phyloP scores from a whole-genome alignment of 2,329 filamentous ascomycete species.

The Aspergillus sp. region DNA sequence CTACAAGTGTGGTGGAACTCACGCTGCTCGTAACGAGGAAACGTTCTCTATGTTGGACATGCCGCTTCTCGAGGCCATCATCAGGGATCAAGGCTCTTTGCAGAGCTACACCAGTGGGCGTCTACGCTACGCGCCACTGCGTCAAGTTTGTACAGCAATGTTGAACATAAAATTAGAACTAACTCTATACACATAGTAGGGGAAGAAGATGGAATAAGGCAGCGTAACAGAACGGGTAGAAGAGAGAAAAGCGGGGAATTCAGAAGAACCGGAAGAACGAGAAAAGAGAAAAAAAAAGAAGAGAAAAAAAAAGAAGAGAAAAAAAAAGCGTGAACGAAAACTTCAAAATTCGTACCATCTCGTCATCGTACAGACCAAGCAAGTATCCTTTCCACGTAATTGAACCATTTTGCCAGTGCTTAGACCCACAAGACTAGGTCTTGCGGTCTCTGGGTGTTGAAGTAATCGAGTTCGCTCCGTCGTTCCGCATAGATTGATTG shows the following conservation, averaged over 20 bases:
- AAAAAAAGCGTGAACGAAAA: slow-evolving; percentile 7
- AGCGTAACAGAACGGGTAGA: slow-evolving; percentile 6
- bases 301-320: neutral
- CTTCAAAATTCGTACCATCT: slow-evolving; percentile 26
- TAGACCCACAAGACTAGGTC: slow-evolving; percentile 11
- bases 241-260: slow-evolving; percentile 4
- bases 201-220: neutral
- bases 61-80: slow-evolving; percentile 1
- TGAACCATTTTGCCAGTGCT: slow-evolving; percentile 6
- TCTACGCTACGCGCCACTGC: neutral
- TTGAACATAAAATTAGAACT: slow-evolving; percentile 10
- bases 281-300: neutral
- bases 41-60: slow-evolving; percentile 8
- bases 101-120: neutral
- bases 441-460: neutral
- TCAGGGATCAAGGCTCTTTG: slow-evolving; percentile 10
- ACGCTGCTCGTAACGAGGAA: slow-evolving; percentile 2
- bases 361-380: slow-evolving; percentile 28
- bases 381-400: slow-evolving; percentile 17
- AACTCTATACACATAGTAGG: slow-evolving; percentile 17
- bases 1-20: slow-evolving; percentile 2
- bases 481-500: neutral
- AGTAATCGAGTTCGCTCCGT: neutral
- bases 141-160: neutral
- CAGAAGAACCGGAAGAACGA: neutral